These are phyloP conservation scores for Ganoderma multipileum DNA, from an alignment of 1,284 basidiomycete species.

Conservation along the genomic window DNA sequence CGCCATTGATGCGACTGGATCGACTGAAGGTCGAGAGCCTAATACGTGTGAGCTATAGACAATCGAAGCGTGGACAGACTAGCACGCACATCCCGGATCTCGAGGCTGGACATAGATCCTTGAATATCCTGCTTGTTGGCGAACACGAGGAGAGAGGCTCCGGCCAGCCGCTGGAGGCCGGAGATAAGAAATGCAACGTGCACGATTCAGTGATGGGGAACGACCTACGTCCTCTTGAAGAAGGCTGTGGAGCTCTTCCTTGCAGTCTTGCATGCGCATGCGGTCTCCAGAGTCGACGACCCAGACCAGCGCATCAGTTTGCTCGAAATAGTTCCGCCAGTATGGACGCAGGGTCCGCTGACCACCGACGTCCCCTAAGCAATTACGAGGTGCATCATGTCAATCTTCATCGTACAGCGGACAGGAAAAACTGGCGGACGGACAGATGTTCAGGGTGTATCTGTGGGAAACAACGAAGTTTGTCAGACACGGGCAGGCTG, in stretches of 20 bases:
- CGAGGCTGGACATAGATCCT: constrained; percentile 82
- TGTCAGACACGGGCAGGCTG: background rate
- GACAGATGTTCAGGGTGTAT: constrained; percentile 94
- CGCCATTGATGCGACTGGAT: constrained; percentile 92
- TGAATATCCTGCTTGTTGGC: constrained; percentile 99
- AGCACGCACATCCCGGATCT: constrained; percentile 81
- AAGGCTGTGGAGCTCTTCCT: constrained; percentile 84
- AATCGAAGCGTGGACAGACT: constrained; percentile 7
- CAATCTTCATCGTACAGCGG: constrained; percentile 4
- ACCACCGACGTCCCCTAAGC: constrained; percentile 95
- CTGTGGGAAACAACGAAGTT: constrained; percentile 45
- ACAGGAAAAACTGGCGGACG: constrained; percentile 38
- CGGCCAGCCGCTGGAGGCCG: constrained; percentile 78
- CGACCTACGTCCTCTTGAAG: constrained; percentile 87
- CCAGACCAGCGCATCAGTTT: constrained; percentile 98
- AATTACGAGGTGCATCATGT: constrained; percentile 12
- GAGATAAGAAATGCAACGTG: constrained; percentile 10
- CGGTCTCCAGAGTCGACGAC: constrained; percentile 96
- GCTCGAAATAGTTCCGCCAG: constrained; percentile 99
- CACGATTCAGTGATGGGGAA: constrained; percentile 19
- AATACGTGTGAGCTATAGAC: constrained; percentile 18
- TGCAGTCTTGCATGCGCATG: constrained; percentile 90
- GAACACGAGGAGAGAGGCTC: constrained; percentile 94
- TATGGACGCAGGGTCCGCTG: constrained; percentile 96
- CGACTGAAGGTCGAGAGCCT: constrained; percentile 79